Conservation (phyloP, 208 protist species). For the Acanthamoeba lugdunensis region DNA sequence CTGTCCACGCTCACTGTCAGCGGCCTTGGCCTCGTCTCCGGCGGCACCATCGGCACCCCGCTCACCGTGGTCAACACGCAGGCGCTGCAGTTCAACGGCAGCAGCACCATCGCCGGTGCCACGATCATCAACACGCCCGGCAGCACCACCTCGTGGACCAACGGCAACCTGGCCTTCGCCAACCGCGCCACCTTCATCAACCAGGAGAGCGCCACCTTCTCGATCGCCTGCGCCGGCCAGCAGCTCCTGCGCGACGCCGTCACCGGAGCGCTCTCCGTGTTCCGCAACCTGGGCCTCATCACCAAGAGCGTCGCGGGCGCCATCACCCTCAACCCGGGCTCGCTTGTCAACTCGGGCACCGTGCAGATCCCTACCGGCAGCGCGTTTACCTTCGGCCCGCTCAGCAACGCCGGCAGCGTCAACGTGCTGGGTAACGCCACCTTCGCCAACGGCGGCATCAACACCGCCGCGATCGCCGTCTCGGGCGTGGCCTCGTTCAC, state of each 20-base stretch:
- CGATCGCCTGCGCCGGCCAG: conserved; percentile 8
- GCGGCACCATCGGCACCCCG: conserved; percentile 16
- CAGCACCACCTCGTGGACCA: conserved; percentile 2
- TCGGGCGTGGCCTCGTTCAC: conserved; percentile 23
- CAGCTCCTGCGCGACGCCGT: neutral
- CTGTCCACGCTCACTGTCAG: conserved; percentile 28
- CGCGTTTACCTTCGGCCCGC: neutral
- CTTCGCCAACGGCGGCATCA: conserved; percentile 32
- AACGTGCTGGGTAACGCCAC: neutral
- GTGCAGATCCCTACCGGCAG: conserved; percentile 12
- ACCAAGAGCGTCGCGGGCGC: conserved; percentile 1
- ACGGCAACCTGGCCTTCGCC: neutral
- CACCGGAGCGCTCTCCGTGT: neutral
- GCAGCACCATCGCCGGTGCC: conserved; percentile 23
- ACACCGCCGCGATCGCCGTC: neutral
- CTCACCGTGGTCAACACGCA: conserved; percentile 47
- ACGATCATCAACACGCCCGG: conserved; percentile 52
- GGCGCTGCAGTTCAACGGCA: conserved; percentile 32
- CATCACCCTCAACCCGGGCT: neutral
- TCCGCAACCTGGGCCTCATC: conserved; percentile 29
- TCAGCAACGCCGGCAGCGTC: conserved; percentile 25
- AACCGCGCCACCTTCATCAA: conserved; percentile 44
- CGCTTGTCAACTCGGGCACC: neutral
- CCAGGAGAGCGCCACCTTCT: conserved; percentile 19
- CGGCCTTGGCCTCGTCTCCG: neutral